Base-by-base conservation (phyloP, 176 grass and related monocot species). In the Juncus inflexus region DNA sequence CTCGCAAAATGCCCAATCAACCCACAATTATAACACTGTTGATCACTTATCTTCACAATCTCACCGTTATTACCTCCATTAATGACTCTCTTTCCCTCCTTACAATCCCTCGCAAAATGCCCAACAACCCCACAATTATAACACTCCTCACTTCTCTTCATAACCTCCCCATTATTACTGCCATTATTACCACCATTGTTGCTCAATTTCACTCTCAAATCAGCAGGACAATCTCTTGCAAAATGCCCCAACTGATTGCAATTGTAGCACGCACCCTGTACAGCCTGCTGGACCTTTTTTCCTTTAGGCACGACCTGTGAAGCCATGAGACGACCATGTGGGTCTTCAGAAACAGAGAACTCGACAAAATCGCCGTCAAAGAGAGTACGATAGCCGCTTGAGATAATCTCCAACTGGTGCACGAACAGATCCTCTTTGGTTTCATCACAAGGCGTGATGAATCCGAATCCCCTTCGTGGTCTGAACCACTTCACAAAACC, bases 311-410 rank as follows among this genome's bases (percentile, higher is more conserved):
- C 40, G 63, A 77, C 75, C 5, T 77, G 62, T 28, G 59, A 61
- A 56, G 75, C 75, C 75, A 67, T 77, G 64, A 56, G 49, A 40
- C 75, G 75, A n/a, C 75, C 75, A 62, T 77, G 55, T 3, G 65
- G 64, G 6, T 42, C 64, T 9, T 15, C 54, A 42, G 65, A 61
- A 16, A 77, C 40, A 16, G 12, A 7, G 75, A 77, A 77, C 62
- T 77, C 75, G 15, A 77, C 75, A 47, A 56, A 63, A 15, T 77
- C 75, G 10, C 75, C 75, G 12, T 77, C 75, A 0, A 55, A 68
- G 6, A 77, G 52, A 13, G 9, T 47, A 11, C 75, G 75, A 45
- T 67, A 77, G 2, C 74, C 75, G 1, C 67, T 65, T 55, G 64
- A 35, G 0, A 54, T 50, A 47, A 77, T 77, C 11, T 63, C 55